phyloP scores from a whole-genome alignment of 1,284 basidiomycete genomes.

The Malassezia sympodialis region DNA sequence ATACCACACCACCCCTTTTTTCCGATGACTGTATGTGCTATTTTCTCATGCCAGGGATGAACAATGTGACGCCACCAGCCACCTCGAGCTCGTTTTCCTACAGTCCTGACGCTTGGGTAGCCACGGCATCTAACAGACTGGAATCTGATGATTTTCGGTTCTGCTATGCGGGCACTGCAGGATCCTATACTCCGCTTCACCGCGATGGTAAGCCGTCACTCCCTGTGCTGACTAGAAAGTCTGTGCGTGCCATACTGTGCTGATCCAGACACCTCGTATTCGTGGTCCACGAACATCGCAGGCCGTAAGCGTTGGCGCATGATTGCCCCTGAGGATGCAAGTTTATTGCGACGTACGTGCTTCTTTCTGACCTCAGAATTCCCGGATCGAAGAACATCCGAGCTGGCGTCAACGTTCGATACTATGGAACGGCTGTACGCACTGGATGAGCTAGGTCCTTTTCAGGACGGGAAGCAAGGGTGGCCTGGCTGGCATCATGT shows the following conservation, averaged over 20 bases:
- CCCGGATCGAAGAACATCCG: constrained; percentile 29
- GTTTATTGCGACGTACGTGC: constrained; percentile 30
- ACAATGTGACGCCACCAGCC: constrained; percentile 21
- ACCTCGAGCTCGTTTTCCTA: background rate
- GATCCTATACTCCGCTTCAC: constrained; percentile 28
- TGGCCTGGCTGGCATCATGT: constrained; percentile 20
- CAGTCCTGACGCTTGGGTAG: constrained; percentile 7
- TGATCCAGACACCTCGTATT: constrained; percentile 52
- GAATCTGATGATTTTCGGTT: constrained; percentile 53
- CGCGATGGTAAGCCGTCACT: constrained; percentile 23
- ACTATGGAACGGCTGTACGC: constrained; percentile 17
- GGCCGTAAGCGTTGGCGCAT: constrained; percentile 55
- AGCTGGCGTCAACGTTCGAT: constrained; percentile 30
- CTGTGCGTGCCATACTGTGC: background rate
- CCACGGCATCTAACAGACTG: constrained; percentile 49
- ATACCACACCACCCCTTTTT: constrained; percentile 51
- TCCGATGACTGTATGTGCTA: constrained; percentile 54
- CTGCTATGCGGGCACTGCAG: constrained; percentile 32
- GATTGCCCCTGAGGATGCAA: constrained; percentile 50
- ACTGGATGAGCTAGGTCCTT: constrained; percentile 27
- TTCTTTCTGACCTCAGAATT: constrained; percentile 27
- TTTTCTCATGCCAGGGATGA: constrained; percentile 23
- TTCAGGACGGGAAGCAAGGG: constrained; percentile 12
- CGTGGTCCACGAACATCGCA: constrained; percentile 55
- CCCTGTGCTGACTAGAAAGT: background rate